phyloP scores from a whole-genome alignment of 2,329 filamentous ascomycete species.

The Cercospora sojina region DNA sequence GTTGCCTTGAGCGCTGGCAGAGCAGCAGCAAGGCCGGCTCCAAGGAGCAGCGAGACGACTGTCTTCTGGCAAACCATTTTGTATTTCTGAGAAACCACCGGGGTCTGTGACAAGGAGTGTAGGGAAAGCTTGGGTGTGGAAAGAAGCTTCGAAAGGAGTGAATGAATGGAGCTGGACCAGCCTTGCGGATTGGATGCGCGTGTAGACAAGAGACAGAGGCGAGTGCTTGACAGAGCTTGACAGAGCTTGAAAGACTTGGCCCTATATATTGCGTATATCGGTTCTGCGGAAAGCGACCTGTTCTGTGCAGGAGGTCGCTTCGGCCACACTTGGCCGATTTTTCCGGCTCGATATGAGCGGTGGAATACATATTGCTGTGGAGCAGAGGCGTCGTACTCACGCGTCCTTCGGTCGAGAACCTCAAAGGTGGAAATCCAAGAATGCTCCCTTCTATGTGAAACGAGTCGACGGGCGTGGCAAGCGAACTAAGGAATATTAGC shows the following conservation, averaged over 20 bases:
- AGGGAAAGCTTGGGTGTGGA: slow-evolving; percentile 17
- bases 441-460: slow-evolving; percentile 11
- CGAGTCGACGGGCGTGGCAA: slow-evolving; percentile 7
- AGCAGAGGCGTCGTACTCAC: neutral
- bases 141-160: slow-evolving; percentile 16
- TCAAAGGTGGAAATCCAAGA: slow-evolving; percentile 4
- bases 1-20: slow-evolving; percentile 3
- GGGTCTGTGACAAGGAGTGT: slow-evolving; percentile 7
- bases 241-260: slow-evolving; percentile 20
- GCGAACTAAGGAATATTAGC: neutral
- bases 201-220: slow-evolving; percentile 12
- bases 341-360: neutral
- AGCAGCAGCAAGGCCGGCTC: slow-evolving; percentile 24
- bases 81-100: slow-evolving; percentile 1
- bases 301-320: neutral
- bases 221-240: slow-evolving; percentile 16
- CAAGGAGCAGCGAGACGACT: slow-evolving; percentile 21
- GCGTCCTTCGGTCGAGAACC: neutral
- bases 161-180: slow-evolving; percentile 4
- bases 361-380: neutral
- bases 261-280: slow-evolving; percentile 18
- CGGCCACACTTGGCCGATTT: neutral
- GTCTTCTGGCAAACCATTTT: slow-evolving; percentile 26
- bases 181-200: slow-evolving; percentile 10
- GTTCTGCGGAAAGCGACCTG: neutral